Conservation (phyloP, 2,329 filamentous ascomycete genomes). For the Lecanicillium sp. region DNA sequence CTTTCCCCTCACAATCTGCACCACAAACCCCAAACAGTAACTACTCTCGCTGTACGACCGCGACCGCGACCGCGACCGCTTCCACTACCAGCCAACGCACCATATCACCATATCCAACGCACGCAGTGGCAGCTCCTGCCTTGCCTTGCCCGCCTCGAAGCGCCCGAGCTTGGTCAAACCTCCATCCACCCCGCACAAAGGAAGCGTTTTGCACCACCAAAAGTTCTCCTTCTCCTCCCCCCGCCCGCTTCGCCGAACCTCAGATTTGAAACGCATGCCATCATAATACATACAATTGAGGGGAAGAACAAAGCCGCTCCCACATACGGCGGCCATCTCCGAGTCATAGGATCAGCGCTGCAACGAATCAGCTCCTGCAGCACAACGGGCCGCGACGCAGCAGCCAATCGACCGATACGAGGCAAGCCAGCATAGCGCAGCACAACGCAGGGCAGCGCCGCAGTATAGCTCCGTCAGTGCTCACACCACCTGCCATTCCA, state of each 20-base stretch:
- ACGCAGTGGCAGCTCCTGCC: too few relatives aligned
- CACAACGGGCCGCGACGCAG: constrained; percentile 7
- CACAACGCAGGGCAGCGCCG: neutral
- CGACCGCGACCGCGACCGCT: too few relatives aligned
- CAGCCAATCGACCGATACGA: constrained; percentile 11
- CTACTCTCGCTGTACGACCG: too few relatives aligned
- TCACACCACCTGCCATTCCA: neutral
- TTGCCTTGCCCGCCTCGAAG: too few relatives aligned
- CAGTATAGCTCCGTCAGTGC: too few relatives aligned
- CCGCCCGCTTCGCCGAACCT: constrained; percentile 1
- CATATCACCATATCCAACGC: too few relatives aligned
- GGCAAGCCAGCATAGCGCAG: neutral
- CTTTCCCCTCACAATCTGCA: too few relatives aligned
- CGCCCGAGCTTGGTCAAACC: neutral
- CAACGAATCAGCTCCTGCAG: constrained; percentile 13
- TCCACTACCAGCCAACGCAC: too few relatives aligned
- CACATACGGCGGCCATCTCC: constrained; percentile 12
- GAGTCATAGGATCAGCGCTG: constrained; percentile 12
- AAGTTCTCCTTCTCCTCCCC: neutral
- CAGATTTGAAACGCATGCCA: neutral
- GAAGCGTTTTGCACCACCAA: neutral
- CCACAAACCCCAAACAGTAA: too few relatives aligned
- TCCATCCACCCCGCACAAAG: neutral
- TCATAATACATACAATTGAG: constrained; percentile 5
- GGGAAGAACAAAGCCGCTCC: constrained; percentile 2